phyloP scores from a whole-genome alignment of 768 basidiomycete genomes.

The Tulasnella sp. region DNA sequence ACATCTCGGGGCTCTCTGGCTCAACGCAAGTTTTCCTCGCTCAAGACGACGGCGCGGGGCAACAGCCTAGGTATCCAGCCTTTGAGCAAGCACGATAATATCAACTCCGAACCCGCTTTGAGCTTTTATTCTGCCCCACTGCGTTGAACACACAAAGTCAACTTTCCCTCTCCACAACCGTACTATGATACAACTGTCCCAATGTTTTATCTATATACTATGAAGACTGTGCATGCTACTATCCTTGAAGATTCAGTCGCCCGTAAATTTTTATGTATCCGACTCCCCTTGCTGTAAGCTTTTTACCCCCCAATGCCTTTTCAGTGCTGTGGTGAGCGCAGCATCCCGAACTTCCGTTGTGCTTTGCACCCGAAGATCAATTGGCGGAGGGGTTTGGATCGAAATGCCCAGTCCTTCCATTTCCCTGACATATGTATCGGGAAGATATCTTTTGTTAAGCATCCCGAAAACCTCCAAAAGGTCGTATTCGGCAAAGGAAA shows the following conservation, averaged over 20 bases:
- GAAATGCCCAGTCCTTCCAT: not conserved
- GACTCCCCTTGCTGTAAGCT: not conserved
- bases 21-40: no score
- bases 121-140: no score
- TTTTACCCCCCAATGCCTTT: not conserved
- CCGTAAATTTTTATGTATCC: not conserved
- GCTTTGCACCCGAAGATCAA: not conserved
- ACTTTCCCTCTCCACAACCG: no score
- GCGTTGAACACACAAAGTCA: no score
- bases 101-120: no score
- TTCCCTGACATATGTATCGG: not conserved
- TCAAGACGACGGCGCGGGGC: no score
- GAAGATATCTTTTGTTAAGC: not conserved
- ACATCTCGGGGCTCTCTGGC: no score
- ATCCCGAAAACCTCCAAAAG: not conserved
- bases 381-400: not conserved
- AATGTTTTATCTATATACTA: no score
- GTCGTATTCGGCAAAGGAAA: not conserved
- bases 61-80: no score
- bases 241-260: no score
- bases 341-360: not conserved
- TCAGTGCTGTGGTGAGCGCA: not conserved
- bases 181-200: no score
- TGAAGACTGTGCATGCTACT: not conserved
- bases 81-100: no score